A percentile compares a stretch with the other conserved stretches of the same genome.
These are phyloP conservation scores for Fusarium pininemorale DNA, from an alignment of 2,329 filamentous ascomycete genomes.

Conservation along the genomic window DNA sequence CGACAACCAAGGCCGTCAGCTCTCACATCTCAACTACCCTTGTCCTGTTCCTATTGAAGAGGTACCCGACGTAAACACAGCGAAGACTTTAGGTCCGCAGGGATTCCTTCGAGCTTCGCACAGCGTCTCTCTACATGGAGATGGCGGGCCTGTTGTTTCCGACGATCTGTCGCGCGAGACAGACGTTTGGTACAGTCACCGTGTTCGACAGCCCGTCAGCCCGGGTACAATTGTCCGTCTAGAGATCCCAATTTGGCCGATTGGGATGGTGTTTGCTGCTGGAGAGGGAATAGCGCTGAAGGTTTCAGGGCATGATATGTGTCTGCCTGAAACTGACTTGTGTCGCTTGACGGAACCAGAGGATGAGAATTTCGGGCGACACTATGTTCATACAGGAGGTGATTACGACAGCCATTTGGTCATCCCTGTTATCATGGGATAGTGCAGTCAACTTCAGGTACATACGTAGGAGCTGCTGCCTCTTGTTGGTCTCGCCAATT, in stretches of 20 bases:
- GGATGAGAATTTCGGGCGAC: not conserved
- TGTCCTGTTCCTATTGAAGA: not conserved
- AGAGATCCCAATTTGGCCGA: not conserved
- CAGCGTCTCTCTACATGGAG: rapidly evolving
- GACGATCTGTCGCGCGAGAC: not conserved
- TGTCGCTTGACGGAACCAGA: not conserved
- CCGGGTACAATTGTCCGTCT: not conserved
- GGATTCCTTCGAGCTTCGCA: not conserved
- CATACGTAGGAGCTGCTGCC: not conserved
- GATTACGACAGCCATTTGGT: not conserved
- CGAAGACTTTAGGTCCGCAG: not conserved
- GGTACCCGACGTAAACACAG: not conserved
- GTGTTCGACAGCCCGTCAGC: not conserved
- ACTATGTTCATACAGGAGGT: not conserved
- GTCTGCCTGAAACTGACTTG: not conserved
- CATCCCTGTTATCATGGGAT: not conserved
- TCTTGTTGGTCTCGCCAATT: too few relatives aligned
- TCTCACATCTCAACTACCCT: not conserved
- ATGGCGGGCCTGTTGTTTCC: not conserved
- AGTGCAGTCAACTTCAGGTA: not conserved
- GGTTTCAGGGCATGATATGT: not conserved
- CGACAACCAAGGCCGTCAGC: not conserved
- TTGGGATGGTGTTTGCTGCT: not conserved
- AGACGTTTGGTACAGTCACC: not conserved
- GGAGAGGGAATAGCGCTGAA: not conserved